Conservation (phyloP, 495 filamentous ascomycete genomes). For the Daldinia caldariorum region DNA sequence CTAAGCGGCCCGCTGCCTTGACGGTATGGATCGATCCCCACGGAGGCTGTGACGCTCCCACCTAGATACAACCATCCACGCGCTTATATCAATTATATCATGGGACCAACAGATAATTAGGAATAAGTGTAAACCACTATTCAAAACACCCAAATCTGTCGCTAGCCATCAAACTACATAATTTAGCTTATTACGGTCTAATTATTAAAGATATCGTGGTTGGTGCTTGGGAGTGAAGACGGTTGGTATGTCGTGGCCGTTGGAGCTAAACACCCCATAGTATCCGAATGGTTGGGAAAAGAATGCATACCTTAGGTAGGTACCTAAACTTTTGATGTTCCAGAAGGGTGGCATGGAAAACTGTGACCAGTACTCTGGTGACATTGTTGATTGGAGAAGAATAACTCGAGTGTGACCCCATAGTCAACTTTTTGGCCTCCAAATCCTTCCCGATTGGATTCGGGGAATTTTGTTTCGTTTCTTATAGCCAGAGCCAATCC, state of each 20-base stretch:
- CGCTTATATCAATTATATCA: background rate
- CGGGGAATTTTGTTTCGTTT: slow-evolving; percentile 35
- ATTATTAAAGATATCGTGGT: background rate
- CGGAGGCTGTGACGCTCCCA: background rate
- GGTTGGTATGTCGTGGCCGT: slow-evolving; percentile 15
- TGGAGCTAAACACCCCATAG: slow-evolving; percentile 12
- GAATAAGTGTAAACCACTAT: background rate
- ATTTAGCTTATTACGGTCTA: background rate
- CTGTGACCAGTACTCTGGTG: slow-evolving; percentile 30
- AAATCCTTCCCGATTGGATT: slow-evolving; percentile 46
- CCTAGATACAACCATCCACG: background rate
- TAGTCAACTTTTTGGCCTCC: slow-evolving; percentile 12
- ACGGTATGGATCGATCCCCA: slow-evolving; percentile 1
- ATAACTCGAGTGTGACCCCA: slow-evolving; percentile 25
- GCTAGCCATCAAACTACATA: background rate
- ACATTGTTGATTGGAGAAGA: slow-evolving; percentile 37
- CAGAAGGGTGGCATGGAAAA: slow-evolving; percentile 33
- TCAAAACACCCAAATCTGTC: background rate
- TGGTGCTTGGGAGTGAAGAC: background rate
- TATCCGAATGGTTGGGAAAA: slow-evolving; percentile 33
- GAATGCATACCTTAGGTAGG: slow-evolving; percentile 11
- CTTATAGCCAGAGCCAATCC: slow-evolving; percentile 31
- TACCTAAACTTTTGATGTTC: slow-evolving; percentile 25
- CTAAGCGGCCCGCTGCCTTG: slow-evolving; percentile 6
- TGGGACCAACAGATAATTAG: background rate